Evolutionary conservation across 805 yeast species (phyloP).

Genomic region (Saccharomyces paradoxus): DNA sequence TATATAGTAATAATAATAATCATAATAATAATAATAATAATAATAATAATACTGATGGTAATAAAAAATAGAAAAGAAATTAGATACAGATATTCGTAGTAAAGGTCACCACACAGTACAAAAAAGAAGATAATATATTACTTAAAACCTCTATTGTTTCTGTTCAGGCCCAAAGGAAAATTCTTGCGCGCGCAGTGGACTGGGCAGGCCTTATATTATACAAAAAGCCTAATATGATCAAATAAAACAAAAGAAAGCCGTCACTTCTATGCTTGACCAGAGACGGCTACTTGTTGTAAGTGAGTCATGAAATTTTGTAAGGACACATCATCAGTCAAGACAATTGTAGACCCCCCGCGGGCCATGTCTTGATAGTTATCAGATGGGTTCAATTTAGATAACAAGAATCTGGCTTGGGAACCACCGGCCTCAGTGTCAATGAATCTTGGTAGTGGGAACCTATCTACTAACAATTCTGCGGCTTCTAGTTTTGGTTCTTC

Average conservation of each 20-base stretch:
- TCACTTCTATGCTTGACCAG: slow-evolving; percentile 30
- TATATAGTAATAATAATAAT: neutral
- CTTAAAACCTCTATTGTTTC: neutral
- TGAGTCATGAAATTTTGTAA: slow-evolving; percentile 93
- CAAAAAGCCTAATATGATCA: neutral
- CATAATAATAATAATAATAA: neutral
- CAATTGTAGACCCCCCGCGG: slow-evolving; percentile 60
- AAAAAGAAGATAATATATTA: neutral
- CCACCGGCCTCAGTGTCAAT: slow-evolving; percentile 98
- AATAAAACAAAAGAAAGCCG: neutral
- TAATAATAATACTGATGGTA: neutral
- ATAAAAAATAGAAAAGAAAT: neutral
- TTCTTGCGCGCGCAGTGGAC: neutral
- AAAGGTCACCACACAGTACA: neutral
- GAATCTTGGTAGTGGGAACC: slow-evolving; percentile 96
- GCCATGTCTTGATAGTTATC: slow-evolving; percentile 57
- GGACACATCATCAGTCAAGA: slow-evolving; percentile 92
- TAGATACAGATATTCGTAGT: neutral
- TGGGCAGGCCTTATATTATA: neutral
- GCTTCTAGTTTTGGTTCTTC: slow-evolving; percentile 91
- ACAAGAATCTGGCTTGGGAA: slow-evolving; percentile 93
- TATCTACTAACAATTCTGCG: slow-evolving; percentile 78
- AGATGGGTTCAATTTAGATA: slow-evolving; percentile 91
- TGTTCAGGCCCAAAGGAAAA: neutral
- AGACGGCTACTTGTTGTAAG: slow-evolving; percentile 82